These are phyloP conservation scores for Cutaneotrichosporon mucoides DNA, from an alignment of 1,284 basidiomycete species.

Conservation along the genomic window DNA sequence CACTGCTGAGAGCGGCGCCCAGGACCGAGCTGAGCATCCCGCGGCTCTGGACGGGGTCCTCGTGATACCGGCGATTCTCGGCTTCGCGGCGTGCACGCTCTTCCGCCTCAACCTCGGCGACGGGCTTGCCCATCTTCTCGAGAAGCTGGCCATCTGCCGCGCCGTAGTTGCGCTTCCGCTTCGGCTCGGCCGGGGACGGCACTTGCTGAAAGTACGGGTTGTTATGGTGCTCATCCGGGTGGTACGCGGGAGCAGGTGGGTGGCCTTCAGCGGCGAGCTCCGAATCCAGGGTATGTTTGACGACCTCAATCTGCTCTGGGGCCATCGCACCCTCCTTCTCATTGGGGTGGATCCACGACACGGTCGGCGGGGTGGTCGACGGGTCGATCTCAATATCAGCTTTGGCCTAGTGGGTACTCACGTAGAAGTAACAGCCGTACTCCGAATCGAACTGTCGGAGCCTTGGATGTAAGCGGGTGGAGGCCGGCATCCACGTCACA, in stretches of 20 bases:
- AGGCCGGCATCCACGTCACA: too few relatives aligned
- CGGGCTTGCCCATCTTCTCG: slow-evolving; percentile 1
- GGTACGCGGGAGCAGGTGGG: background rate
- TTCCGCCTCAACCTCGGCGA: slow-evolving; percentile 1
- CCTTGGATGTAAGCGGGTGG: background rate
- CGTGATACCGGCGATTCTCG: background rate
- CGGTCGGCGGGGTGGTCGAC: slow-evolving; percentile 31
- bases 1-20: slow-evolving; percentile 5
- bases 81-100: background rate
- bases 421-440: slow-evolving; percentile 1
- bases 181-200: background rate
- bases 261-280: background rate
- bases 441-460: background rate
- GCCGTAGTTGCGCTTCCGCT: background rate
- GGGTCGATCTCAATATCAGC: slow-evolving; percentile 25
- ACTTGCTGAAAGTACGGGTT: slow-evolving; percentile 4
- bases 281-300: slow-evolving; percentile 6
- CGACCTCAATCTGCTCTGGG: slow-evolving; percentile 28
- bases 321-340: slow-evolving; percentile 23
- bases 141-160: background rate
- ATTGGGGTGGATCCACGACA: slow-evolving; percentile 34
- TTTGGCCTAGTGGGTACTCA: too few relatives aligned
- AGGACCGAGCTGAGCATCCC: slow-evolving; percentile 5
- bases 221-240: slow-evolving; percentile 6
- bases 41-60: background rate